phyloP scores from a whole-genome alignment of 495 filamentous ascomycete genomes.

The Friedmanniomyces endolithicus region DNA sequence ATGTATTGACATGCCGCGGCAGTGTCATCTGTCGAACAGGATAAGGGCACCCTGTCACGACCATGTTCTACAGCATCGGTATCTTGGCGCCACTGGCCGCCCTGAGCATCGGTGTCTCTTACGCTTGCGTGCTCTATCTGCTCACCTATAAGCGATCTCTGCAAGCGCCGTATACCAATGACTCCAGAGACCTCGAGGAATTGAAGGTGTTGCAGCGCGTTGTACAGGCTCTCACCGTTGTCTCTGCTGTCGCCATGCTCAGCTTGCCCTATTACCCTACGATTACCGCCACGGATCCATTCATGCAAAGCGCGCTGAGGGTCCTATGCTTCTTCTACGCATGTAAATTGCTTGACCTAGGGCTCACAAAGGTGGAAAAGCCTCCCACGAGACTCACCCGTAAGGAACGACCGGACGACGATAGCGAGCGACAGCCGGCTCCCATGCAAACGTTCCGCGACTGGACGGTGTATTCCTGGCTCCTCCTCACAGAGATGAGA shows the following conservation, averaged over 20 bases:
- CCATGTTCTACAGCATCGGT: no score
- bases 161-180: background rate
- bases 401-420: background rate
- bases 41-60: no score
- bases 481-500: conserved; percentile 11
- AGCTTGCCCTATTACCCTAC: background rate
- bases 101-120: background rate
- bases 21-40: no score
- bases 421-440: background rate
- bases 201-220: background rate
- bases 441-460: background rate
- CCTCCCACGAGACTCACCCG: conserved; percentile 3
- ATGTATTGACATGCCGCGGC: no score
- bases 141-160: background rate
- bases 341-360: conserved; percentile 13
- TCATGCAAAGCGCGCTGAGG: conserved; percentile 2
- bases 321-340: conserved; percentile 14
- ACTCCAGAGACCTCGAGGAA: background rate
- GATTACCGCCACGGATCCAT: background rate
- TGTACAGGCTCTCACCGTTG: background rate
- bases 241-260: background rate
- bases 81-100: background rate
- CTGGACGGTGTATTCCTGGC: background rate
- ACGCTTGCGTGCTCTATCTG: background rate
- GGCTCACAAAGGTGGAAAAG: background rate